Evolutionary conservation across 2,329 filamentous ascomycete genomes (phyloP), one percentile per base, ranked within the genome.

Genomic region (Biscogniauxia sp.): DNA sequence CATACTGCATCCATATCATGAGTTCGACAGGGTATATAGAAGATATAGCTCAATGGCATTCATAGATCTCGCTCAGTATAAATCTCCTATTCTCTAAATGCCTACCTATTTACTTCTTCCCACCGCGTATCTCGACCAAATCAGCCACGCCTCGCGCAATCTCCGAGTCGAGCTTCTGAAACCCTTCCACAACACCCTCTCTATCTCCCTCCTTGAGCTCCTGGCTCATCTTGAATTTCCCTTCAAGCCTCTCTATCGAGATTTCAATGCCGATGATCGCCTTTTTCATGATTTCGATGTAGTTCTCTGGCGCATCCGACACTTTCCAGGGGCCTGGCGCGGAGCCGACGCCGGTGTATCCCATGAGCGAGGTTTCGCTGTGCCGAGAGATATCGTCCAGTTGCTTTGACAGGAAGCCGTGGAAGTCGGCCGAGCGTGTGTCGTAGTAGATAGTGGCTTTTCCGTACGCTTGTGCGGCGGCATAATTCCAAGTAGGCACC

Each of bases 401-500:
- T 68, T 88, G 85, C 53, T 69, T 74, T 0, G 72, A 62, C 9
- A 90, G 71, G 58, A 84, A 89, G 0, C 63, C 61, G 0, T 70
- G 68, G 0, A 84, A 83, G 20, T 80, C 77, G 0, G 74, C 67
- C 0, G 78, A 70, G 53, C 78, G 77, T 5, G 80, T 68, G 59
- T 89, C 82, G 59, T 75, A 81, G 64, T 80, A 84, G 3, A 89
- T 73, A 0, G 63, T 82, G 1, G 83, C 82, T 1, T 72, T 79
- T 1, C 88, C 88, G 65, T 89, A 89, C 0, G 78, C 84, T 72
- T 90, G 85, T 0, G 81, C 87, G 0, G 87, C 86, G 0, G 84
- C 78, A 66, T 90, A 91, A 72, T 91, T 87, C 88, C 88, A 90
- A 0, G 88, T 91, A 0, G 87, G 87, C 5, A 88, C 88, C 0